Percentiles rank a stretch among this genome's conserved stretches.
Conservation (phyloP, 352 stramenopile genomes). For the Hyaloperonospora brassicae region DNA sequence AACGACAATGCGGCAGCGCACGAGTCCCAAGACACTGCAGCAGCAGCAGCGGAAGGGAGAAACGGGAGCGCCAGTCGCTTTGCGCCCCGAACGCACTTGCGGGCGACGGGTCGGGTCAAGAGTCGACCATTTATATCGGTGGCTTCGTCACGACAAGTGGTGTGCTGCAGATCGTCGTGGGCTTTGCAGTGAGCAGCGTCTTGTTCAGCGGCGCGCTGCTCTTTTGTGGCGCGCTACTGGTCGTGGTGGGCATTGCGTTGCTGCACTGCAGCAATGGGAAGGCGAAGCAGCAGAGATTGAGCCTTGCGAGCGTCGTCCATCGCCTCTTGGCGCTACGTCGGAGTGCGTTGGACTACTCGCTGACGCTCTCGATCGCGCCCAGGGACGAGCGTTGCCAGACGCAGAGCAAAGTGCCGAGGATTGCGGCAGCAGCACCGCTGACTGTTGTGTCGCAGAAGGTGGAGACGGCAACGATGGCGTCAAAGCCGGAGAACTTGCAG, state of each 20-base stretch:
- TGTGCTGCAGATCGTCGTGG: slow-evolving; percentile 26
- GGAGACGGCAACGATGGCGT: slow-evolving; percentile 17
- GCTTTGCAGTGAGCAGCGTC: slow-evolving; percentile 22
- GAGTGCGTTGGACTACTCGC: slow-evolving; percentile 43
- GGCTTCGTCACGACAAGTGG: slow-evolving; percentile 31
- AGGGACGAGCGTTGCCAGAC: slow-evolving; percentile 16
- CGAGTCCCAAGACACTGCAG: slow-evolving; percentile 29
- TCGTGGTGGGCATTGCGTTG: slow-evolving; percentile 16
- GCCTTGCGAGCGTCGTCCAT: slow-evolving; percentile 17
- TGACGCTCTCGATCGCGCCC: slow-evolving; percentile 50
- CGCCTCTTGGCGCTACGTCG: slow-evolving; percentile 29
- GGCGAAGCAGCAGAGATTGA: slow-evolving; percentile 9
- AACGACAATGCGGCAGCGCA: slow-evolving; percentile 22
- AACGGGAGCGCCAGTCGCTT: slow-evolving; percentile 19
- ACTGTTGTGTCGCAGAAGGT: slow-evolving; percentile 20
- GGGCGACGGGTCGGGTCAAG: slow-evolving; percentile 17
- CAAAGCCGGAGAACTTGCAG: slow-evolving; percentile 14
- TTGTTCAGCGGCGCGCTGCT: slow-evolving; percentile 35
- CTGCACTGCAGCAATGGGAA: slow-evolving; percentile 13
- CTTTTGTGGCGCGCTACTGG: slow-evolving; percentile 28
- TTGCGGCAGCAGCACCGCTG: slow-evolving; percentile 17
- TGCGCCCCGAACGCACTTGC: slow-evolving; percentile 23
- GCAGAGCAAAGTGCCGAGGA: slow-evolving; percentile 19
- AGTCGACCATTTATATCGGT: slow-evolving; percentile 30
- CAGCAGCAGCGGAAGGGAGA: slow-evolving; percentile 19